Evolutionary conservation across 2,329 filamentous ascomycete genomes (phyloP).

Genomic region (Cladosporium austrohemisphaericum): DNA sequence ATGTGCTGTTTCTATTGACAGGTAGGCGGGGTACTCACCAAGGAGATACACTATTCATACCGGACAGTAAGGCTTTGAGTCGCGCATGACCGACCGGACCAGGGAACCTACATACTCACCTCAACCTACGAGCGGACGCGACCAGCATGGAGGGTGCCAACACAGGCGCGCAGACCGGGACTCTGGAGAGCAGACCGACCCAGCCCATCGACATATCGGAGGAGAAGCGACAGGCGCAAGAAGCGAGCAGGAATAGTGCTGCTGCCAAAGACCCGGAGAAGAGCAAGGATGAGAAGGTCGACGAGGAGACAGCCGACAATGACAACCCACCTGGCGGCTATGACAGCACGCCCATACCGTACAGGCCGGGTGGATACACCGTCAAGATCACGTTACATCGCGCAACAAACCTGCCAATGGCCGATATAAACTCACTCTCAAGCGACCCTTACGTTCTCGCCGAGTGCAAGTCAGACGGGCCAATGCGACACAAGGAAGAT

Average conservation of each 20-base stretch:
- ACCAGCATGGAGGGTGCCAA: slow-evolving; percentile 4
- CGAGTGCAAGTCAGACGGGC: slow-evolving; percentile 68
- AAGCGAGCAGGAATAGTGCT: slow-evolving; percentile 1
- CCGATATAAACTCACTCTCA: slow-evolving; percentile 71
- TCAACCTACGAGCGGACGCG: background rate
- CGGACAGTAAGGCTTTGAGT: too few species aligned
- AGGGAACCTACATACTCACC: too few species aligned
- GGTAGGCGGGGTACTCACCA: too few species aligned
- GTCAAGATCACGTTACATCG: slow-evolving; percentile 79
- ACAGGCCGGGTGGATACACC: slow-evolving; percentile 63
- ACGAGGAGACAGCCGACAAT: slow-evolving; percentile 21
- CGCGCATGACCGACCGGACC: too few species aligned
- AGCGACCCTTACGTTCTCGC: slow-evolving; percentile 81
- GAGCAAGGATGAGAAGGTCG: slow-evolving; percentile 6
- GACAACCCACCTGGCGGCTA: slow-evolving; percentile 68
- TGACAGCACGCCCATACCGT: slow-evolving; percentile 72
- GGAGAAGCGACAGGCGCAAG: slow-evolving; percentile 19
- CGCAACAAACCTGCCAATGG: slow-evolving; percentile 75
- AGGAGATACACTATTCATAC: too few species aligned
- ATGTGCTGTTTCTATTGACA: too few species aligned
- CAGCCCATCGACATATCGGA: slow-evolving; percentile 11
- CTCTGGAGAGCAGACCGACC: too few species aligned
- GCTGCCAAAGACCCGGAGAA: slow-evolving; percentile 12
- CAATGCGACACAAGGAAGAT: slow-evolving; percentile 79
- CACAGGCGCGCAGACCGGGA: background rate